Percentiles rank a stretch among this genome's conserved stretches.
Evolutionary conservation across 805 yeast species (phyloP).

Genomic region (Starmerella roubikii): DNA sequence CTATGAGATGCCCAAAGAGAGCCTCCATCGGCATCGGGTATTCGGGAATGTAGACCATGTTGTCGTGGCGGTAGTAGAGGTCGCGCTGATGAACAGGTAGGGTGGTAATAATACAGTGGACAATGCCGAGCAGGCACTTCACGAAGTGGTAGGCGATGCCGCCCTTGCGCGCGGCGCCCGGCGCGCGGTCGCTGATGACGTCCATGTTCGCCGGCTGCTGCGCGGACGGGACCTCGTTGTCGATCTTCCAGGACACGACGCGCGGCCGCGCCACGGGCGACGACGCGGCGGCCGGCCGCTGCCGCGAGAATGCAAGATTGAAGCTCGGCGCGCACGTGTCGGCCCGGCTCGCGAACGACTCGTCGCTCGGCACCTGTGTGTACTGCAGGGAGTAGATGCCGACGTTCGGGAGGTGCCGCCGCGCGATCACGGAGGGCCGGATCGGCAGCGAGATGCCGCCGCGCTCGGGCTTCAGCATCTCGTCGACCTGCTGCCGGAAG

Average conservation of each 20-base stretch:
- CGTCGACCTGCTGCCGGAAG: conserved; percentile 17
- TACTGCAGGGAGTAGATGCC: conserved; percentile 18
- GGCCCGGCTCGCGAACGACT: neutral
- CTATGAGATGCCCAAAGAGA: conserved; percentile 12
- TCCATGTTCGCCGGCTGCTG: conserved; percentile 6
- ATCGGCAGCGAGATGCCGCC: conserved; percentile 12
- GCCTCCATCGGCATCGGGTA: conserved; percentile 19
- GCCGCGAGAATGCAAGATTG: neutral
- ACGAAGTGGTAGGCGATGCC: conserved; percentile 12
- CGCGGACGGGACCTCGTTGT: conserved; percentile 7
- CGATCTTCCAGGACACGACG: conserved; percentile 12
- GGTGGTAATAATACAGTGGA: conserved; percentile 17
- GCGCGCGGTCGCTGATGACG: conserved; percentile 4
- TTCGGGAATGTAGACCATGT: conserved; percentile 15
- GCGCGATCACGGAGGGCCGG: conserved; percentile 15
- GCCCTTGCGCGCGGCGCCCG: neutral
- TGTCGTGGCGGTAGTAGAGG: conserved; percentile 1
- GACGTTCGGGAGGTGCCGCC: conserved; percentile 11
- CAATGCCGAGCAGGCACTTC: conserved; percentile 17
- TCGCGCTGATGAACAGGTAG: conserved; percentile 18
- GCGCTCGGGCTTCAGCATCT: conserved; percentile 13
- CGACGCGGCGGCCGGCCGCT: neutral
- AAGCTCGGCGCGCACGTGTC: neutral
- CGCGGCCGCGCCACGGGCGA: neutral
- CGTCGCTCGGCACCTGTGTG: neutral